A percentile compares a stretch with the other conserved stretches of the same genome.
These are phyloP conservation scores for Schizosaccharomyces japonicus DNA, from an alignment of 805 yeast species.

Conservation along the genomic window DNA sequence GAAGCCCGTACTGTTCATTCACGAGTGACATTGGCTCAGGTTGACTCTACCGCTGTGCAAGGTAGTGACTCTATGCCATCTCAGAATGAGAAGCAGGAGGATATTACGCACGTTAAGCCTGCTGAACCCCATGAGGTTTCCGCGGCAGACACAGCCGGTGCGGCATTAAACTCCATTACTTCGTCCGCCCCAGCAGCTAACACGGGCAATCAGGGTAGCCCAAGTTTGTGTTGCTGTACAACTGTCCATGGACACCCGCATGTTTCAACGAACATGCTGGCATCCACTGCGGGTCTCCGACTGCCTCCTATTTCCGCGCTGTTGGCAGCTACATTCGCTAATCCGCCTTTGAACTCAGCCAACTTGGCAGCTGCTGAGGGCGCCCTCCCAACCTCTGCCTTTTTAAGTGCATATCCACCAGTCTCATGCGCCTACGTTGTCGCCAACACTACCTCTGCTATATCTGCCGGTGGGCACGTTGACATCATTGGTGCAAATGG, in stretches of 20 bases:
- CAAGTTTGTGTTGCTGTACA: background rate
- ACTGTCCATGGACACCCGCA: background rate
- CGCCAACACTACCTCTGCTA: background rate
- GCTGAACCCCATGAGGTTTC: too few relatives aligned
- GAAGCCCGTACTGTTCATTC: too few relatives aligned
- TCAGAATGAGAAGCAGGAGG: too few relatives aligned
- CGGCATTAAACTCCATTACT: too few relatives aligned
- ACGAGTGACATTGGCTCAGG: too few relatives aligned
- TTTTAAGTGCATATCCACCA: background rate
- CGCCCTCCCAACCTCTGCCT: background rate
- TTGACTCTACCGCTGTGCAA: too few relatives aligned
- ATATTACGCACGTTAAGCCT: too few relatives aligned
- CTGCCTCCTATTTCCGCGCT: conserved; percentile 1
- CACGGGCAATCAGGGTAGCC: too few relatives aligned
- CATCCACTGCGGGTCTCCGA: background rate
- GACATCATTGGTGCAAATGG: background rate
- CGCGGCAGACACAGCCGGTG: too few relatives aligned
- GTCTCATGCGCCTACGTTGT: background rate
- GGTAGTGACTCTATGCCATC: too few relatives aligned
- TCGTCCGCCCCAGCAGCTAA: too few relatives aligned
- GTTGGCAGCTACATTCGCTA: background rate
- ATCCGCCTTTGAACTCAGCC: background rate
- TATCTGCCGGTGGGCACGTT: background rate
- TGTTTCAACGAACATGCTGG: background rate
- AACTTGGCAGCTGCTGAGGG: background rate